Percentiles rank a stretch among this genome's conserved stretches.
Evolutionary conservation across 2,329 filamentous ascomycete genomes (phyloP).

Genomic region (Microdochium nivale): DNA sequence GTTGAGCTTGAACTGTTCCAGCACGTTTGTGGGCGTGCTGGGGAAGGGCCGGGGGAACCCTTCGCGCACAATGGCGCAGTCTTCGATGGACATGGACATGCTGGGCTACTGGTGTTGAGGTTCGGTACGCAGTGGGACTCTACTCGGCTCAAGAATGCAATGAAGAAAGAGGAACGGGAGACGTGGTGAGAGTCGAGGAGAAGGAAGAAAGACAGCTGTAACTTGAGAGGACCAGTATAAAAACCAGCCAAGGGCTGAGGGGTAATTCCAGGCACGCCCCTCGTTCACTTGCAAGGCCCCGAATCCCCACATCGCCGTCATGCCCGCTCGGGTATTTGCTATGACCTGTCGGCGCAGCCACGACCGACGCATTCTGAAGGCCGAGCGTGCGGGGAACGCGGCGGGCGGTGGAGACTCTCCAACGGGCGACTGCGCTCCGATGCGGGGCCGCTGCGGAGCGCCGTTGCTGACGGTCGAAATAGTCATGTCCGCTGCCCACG

Average conservation of each 20-base stretch:
- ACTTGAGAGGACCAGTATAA: not conserved
- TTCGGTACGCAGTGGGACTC: not conserved
- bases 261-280: not conserved
- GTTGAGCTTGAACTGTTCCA: conserved; percentile 32
- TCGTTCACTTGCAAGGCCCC: not conserved
- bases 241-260: not conserved
- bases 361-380: not conserved
- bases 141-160: not conserved
- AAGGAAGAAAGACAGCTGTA: not conserved
- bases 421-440: not conserved
- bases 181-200: not conserved
- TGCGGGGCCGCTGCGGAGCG: not conserved
- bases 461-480: too few species aligned
- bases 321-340: not conserved
- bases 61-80: conserved; percentile 17
- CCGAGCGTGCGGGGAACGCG: not conserved
- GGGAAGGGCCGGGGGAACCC: conserved; percentile 29
- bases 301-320: not conserved
- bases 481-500: too few species aligned
- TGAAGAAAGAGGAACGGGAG: not conserved
- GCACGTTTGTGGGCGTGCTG: conserved; percentile 28
- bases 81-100: conserved; percentile 28
- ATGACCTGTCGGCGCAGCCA: not conserved
- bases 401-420: not conserved
- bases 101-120: conserved; percentile 3